Base-by-base conservation (phyloP, 805 yeast species). In the Candida oleophila region DNA sequence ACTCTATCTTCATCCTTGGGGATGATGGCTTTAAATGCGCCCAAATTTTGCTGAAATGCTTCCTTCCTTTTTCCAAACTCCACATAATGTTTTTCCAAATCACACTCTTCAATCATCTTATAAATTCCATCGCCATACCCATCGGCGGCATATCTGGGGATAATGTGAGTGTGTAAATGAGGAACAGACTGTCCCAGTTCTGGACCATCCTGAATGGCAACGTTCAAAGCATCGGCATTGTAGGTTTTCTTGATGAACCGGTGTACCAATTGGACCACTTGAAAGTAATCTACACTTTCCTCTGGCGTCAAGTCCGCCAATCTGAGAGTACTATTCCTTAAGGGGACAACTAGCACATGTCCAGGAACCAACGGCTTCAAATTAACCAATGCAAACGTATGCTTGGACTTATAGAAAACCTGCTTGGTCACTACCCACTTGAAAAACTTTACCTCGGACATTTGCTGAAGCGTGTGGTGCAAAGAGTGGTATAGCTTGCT, bases 111-210 rank as follows among this genome's bases (percentile, higher is more conserved):
- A 43, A 94, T 61, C 54, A 73, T 65, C n/a, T 69, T 69, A 62
- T 94, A 89, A 25, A 94, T 77, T 35, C 80, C 83, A 61, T 89
- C 96, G 1, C 89, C 89, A 38, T 61, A 68, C 0, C 68, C 68
- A 56, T 86, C 84, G 3, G 71, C 69, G 43, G 71, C 73, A 61
- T 77, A 82, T 36, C 99, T 75, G 4, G 99, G 99, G 18, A 94
- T 90, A 16, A 94, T 68, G 62, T 94, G 99, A 18, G 96, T 86
- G 64, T 94, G 99, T 22, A 92, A 75, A 65, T 94, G 99, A 3
- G 97, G 96, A 2, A 94, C 84, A n/a, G 91, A 81, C 62, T 94
- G 99, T 3, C 99, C 99, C 1, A 97, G 92, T 42, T 89, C 89
- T 0, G 90, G 87, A 0, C 99, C 99, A 62, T 94, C 99, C 63